phyloP scores from a whole-genome alignment of 129 eudicot species.

The Mikania micrantha region DNA sequence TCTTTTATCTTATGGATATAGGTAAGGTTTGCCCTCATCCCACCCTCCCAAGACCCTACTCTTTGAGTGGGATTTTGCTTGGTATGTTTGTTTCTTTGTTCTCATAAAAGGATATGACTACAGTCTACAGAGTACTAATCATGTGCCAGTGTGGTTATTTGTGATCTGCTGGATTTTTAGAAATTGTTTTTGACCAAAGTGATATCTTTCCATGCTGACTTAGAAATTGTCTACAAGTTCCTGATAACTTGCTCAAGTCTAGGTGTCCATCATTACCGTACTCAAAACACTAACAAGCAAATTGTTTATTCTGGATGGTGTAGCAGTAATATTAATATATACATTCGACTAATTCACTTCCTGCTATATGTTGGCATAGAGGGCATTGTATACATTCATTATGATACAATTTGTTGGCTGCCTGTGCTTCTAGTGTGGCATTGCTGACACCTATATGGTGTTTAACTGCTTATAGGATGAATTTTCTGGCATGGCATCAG shows the following conservation, averaged over 20 bases:
- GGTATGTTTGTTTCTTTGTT: too few species aligned
- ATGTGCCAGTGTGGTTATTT: not conserved
- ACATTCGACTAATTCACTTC: not conserved
- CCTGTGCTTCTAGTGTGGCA: not conserved
- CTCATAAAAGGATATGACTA: too few species aligned
- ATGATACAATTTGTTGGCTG: not conserved
- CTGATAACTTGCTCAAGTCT: not conserved
- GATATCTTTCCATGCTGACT: not conserved
- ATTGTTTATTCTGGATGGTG: not conserved
- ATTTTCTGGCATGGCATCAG: not conserved
- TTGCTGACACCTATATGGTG: not conserved
- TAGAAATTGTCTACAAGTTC: not conserved
- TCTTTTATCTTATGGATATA: too few species aligned
- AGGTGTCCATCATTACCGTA: not conserved
- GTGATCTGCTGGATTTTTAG: not conserved
- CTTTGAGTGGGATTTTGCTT: too few species aligned
- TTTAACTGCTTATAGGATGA: not conserved
- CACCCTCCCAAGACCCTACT: too few species aligned
- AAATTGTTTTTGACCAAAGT: not conserved
- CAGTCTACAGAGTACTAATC: too few species aligned
- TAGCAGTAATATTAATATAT: not conserved
- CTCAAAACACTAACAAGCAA: not conserved
- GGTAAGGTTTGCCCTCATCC: too few species aligned
- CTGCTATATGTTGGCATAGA: not conserved
- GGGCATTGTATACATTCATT: not conserved